Conservation (phyloP, 352 stramenopile genomes). For the Phytopythium cucurbitacearum region DNA sequence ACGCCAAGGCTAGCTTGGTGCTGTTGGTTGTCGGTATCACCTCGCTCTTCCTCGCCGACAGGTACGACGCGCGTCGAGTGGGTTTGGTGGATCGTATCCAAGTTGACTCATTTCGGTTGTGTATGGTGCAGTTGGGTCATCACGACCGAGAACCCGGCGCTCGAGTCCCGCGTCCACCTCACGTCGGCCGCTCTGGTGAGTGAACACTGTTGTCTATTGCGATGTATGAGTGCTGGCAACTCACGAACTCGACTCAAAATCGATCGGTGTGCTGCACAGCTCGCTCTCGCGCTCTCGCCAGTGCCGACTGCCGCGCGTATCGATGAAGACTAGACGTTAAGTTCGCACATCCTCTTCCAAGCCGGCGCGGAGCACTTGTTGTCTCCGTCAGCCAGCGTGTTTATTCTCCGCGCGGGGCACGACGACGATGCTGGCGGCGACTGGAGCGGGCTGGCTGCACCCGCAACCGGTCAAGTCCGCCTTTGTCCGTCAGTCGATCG, state of each 20-base stretch:
- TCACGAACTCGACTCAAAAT: neutral
- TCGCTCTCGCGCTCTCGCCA: slow-evolving; percentile 64
- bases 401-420: neutral
- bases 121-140: slow-evolving; percentile 37
- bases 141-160: slow-evolving; percentile 41
- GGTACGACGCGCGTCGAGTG: slow-evolving; percentile 15
- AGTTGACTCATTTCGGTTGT: neutral
- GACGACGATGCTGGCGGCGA: neutral
- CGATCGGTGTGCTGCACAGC: slow-evolving; percentile 16
- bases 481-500: neutral
- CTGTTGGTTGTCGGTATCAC: slow-evolving; percentile 32
- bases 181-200: slow-evolving; percentile 72
- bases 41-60: slow-evolving; percentile 67
- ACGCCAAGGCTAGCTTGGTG: slow-evolving; percentile 52
- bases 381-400: too few species aligned
- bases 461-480: too few species aligned
- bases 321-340: slow-evolving; percentile 36
- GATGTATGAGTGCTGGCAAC: neutral
- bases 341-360: too few species aligned
- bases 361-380: too few species aligned
- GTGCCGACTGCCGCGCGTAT: slow-evolving; percentile 38
- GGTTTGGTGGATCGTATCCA: neutral
- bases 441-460: neutral
- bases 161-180: slow-evolving; percentile 63
- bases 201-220: slow-evolving; percentile 5